Percentiles rank a stretch among this genome's conserved stretches.
These are phyloP conservation scores for Phoma herbarum DNA, from an alignment of 2,329 filamentous ascomycete genomes.

Conservation along the genomic window DNA sequence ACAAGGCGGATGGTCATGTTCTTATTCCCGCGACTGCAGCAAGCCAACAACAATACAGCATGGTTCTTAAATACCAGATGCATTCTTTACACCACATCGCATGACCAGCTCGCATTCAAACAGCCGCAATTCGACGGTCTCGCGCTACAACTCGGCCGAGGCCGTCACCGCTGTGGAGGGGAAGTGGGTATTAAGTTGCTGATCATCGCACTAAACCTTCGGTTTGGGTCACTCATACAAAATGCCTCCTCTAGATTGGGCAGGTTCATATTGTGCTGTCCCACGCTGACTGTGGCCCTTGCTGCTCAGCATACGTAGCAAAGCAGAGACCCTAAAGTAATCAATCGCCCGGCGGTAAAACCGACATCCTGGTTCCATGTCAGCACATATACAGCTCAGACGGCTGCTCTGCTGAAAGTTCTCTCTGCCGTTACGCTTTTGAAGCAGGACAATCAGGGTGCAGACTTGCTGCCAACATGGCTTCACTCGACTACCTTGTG, in stretches of 20 bases:
- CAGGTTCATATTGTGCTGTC: not conserved
- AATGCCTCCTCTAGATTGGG: slow-evolving; percentile 5
- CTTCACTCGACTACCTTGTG: slow-evolving; percentile 16
- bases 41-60: not conserved
- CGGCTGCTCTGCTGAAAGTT: not conserved
- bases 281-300: not conserved
- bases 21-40: not conserved
- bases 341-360: not conserved
- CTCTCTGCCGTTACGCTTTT: no score
- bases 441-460: not conserved
- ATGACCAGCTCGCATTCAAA: not conserved
- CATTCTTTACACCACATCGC: not conserved
- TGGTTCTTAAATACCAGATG: not conserved
- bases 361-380: not conserved
- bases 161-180: not conserved
- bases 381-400: not conserved
- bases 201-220: slow-evolving; percentile 1
- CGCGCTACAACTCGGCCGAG: slow-evolving; percentile 13
- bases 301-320: not conserved
- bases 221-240: not conserved
- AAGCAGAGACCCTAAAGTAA: not conserved
- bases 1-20: not conserved
- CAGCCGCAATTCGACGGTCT: not conserved
- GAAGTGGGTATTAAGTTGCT: slow-evolving; percentile 8
- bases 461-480: not conserved